Evolutionary conservation across 2,329 filamentous ascomycete species (phyloP).

Genomic region (Talaromyces sp.): DNA sequence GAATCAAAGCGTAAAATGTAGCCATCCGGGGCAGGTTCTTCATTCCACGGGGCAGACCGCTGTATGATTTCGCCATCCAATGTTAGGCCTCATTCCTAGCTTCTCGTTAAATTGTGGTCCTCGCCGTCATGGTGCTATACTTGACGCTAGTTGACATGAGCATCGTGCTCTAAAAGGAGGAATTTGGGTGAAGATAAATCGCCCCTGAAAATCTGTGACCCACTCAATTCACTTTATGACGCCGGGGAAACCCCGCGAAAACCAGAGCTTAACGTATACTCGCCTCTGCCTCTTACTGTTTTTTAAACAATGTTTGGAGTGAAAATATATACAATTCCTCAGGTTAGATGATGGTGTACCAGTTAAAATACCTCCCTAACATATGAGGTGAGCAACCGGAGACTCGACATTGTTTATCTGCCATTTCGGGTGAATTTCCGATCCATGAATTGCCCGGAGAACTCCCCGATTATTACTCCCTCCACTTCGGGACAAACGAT

Average conservation of each 20-base stretch:
- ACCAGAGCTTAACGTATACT: background rate
- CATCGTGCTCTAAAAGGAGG: no score
- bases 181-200: background rate
- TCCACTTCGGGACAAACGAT: background rate
- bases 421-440: background rate
- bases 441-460: background rate
- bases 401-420: background rate
- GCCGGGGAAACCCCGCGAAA: background rate
- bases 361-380: background rate
- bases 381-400: background rate
- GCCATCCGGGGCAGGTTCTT: no score
- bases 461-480: background rate
- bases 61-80: background rate
- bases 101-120: background rate
- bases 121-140: background rate
- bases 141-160: background rate
- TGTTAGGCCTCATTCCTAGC: background rate
- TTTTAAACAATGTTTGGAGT: background rate
- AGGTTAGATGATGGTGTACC: background rate
- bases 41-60: no score
- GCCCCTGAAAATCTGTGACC: background rate
- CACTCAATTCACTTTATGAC: background rate
- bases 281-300: background rate
- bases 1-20: background rate
- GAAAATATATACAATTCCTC: background rate